These are phyloP conservation scores for Coemansia sp. DNA, from an alignment of 192 early-diverging fungal genomes.

Conservation along the genomic window DNA sequence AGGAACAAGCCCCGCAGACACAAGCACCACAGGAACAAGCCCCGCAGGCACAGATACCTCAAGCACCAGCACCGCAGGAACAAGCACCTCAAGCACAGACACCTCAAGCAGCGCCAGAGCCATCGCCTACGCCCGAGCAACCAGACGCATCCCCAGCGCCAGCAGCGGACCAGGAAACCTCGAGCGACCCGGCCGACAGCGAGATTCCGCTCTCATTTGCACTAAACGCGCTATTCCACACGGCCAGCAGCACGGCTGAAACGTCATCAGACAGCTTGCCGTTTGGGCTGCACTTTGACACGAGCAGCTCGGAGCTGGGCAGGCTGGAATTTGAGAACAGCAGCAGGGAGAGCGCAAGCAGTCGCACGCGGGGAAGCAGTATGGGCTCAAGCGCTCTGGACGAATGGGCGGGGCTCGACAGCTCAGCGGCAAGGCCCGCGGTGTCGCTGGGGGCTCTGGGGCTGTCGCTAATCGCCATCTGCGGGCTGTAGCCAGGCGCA, in stretches of 20 bases:
- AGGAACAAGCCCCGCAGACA: background rate
- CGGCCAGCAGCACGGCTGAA: background rate
- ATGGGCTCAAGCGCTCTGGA: constrained; percentile 20
- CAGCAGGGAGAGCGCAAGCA: background rate
- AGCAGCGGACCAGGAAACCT: too few species aligned
- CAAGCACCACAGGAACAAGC: background rate
- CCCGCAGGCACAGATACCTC: background rate
- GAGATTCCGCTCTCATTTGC: constrained; percentile 33
- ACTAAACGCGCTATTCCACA: constrained; percentile 33
- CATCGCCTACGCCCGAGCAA: background rate
- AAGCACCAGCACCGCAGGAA: background rate
- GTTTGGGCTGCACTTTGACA: constrained; percentile 42
- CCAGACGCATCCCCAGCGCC: background rate
- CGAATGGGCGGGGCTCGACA: constrained; percentile 40
- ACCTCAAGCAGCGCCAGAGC: constrained; percentile 10
- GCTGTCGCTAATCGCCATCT: constrained; percentile 5
- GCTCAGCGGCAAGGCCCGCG: constrained; percentile 17
- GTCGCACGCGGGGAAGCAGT: constrained; percentile 9
- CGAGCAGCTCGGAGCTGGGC: background rate
- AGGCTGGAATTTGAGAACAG: background rate
- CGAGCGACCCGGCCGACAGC: background rate
- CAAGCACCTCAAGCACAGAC: constrained; percentile 1
- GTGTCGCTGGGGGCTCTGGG: constrained; percentile 46
- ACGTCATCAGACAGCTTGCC: constrained; percentile 18
- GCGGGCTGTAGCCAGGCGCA: background rate